phyloP scores from a whole-genome alignment of 257 asterid genomes.

The Solanum rostratum region DNA sequence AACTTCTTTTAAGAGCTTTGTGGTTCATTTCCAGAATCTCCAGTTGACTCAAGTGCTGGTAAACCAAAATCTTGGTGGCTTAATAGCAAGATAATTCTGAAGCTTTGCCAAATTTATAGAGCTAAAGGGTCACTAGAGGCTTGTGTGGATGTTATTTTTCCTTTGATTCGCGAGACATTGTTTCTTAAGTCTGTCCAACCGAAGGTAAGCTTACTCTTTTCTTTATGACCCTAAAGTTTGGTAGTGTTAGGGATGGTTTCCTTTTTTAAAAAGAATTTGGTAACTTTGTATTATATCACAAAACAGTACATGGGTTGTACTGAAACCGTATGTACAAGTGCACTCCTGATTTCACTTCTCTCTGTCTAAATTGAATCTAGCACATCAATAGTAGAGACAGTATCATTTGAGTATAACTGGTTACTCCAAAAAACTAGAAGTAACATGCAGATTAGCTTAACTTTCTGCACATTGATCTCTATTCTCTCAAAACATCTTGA shows the following conservation, averaged over 20 bases:
- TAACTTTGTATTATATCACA: too few species aligned
- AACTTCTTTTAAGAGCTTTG: not conserved
- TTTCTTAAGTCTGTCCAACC: slow-evolving; percentile 41
- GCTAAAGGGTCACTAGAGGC: slow-evolving; percentile 54
- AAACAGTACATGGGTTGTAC: too few species aligned
- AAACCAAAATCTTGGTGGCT: slow-evolving; percentile 54
- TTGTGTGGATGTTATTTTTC: slow-evolving; percentile 56
- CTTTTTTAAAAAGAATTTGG: not conserved
- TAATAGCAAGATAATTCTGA: slow-evolving; percentile 64
- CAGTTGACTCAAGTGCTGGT: slow-evolving; percentile 14
- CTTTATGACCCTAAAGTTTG: not conserved
- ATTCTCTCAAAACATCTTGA: too few species aligned
- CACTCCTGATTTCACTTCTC: too few species aligned
- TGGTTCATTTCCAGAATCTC: slow-evolving; percentile 21
- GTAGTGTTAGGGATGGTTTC: not conserved
- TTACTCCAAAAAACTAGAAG: too few species aligned
- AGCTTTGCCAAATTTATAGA: slow-evolving; percentile 65
- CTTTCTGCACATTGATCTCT: too few species aligned
- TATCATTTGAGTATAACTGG: too few species aligned
- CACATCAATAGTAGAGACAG: too few species aligned
- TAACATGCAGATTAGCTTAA: too few species aligned
- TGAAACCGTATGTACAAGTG: too few species aligned
- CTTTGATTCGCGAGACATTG: slow-evolving; percentile 63
- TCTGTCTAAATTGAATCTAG: too few species aligned
- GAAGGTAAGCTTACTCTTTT: slow-evolving; percentile 26